phyloP scores from a whole-genome alignment of 257 asterid genomes.

The Gentiana straminea region DNA sequence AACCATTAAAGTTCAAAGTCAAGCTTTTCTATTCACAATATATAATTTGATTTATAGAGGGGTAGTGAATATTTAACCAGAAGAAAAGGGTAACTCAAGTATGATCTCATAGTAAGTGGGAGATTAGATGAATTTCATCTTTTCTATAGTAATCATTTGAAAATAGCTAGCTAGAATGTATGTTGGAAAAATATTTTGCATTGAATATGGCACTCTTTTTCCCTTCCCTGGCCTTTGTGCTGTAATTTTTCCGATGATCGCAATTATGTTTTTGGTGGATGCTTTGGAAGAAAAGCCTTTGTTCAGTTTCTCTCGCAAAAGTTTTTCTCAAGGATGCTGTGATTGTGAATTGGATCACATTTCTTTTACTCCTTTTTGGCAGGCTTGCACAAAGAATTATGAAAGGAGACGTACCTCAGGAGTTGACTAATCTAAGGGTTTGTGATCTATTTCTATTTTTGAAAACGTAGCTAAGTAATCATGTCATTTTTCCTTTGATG shows the following conservation, averaged over 20 bases:
- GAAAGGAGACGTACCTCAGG: constrained; percentile 99
- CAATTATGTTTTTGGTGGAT: too few relatives aligned
- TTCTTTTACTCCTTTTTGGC: constrained; percentile 15
- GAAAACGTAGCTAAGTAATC: not conserved
- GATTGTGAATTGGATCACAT: not conserved
- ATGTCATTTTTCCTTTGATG: not conserved
- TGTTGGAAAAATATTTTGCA: not conserved
- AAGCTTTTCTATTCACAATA: not conserved
- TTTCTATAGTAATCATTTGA: too few relatives aligned
- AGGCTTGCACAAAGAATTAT: constrained; percentile 99
- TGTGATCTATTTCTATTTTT: constrained; percentile 20
- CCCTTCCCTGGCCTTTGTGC: too few relatives aligned
- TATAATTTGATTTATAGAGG: too few relatives aligned
- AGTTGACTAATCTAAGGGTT: constrained; percentile 84
- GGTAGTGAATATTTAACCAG: too few relatives aligned
- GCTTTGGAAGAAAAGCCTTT: too few relatives aligned
- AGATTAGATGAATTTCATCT: too few relatives aligned
- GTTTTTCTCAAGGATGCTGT: too few relatives aligned
- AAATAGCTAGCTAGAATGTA: too few relatives aligned
- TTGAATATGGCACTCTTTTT: not conserved
- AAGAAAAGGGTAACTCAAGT: too few relatives aligned
- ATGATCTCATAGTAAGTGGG: too few relatives aligned
- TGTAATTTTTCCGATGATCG: not conserved
- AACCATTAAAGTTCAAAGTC: not conserved
- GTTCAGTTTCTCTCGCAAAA: too few relatives aligned